Evolutionary conservation across 2,329 filamentous ascomycete genomes (phyloP).

Genomic region (Aspergillus versicolor): DNA sequence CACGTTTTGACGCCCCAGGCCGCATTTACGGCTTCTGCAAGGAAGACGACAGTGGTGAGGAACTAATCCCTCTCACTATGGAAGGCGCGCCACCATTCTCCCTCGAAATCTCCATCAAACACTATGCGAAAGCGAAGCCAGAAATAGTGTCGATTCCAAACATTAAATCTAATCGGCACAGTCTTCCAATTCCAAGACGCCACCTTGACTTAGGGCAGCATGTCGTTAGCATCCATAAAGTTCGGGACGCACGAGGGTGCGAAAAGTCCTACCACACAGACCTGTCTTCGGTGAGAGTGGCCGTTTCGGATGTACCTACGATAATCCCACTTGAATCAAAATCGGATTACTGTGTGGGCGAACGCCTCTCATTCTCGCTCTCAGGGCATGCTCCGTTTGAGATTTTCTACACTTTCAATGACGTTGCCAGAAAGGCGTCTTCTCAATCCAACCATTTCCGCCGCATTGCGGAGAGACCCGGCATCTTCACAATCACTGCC

Average conservation of each 20-base stretch:
- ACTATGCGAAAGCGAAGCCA: constrained; percentile 75
- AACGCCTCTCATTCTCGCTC: constrained; percentile 87
- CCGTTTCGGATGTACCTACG: constrained; percentile 88
- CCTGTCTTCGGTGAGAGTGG: constrained; percentile 78
- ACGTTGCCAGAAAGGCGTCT: constrained; percentile 73
- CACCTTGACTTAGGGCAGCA: constrained; percentile 87
- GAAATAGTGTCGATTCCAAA: constrained; percentile 80
- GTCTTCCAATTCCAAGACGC: constrained; percentile 79
- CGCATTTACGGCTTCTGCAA: constrained; percentile 96
- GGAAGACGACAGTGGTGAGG: constrained; percentile 75
- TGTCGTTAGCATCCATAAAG: constrained; percentile 81
- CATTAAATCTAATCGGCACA: constrained; percentile 71
- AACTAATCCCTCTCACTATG: constrained; percentile 82
- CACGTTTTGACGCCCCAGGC: constrained; percentile 78
- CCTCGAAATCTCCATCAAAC: constrained; percentile 89
- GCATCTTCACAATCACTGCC: constrained; percentile 81
- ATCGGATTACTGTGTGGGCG: constrained; percentile 90
- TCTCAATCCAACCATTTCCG: constrained; percentile 75
- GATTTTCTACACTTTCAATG: constrained; percentile 87
- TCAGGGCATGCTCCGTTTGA: constrained; percentile 90
- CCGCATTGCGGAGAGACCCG: constrained; percentile 87
- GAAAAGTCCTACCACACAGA: constrained; percentile 72
- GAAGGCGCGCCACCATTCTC: constrained; percentile 84
- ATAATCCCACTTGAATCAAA: constrained; percentile 85
- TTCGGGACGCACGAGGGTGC: constrained; percentile 84